phyloP scores from a whole-genome alignment of 2,329 filamentous ascomycete genomes.

The Aspergillus carbonarius region DNA sequence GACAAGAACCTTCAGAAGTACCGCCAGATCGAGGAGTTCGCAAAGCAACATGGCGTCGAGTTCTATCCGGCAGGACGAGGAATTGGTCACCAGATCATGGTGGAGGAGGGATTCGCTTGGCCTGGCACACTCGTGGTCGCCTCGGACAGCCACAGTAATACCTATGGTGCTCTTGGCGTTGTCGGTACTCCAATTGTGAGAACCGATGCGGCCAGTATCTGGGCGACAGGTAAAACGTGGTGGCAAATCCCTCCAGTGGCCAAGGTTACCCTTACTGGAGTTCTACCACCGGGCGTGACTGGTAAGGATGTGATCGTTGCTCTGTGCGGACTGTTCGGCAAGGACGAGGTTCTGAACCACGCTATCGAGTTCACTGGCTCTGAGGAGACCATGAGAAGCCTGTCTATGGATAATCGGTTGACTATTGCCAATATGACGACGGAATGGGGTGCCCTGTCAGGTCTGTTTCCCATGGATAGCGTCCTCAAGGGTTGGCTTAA shows the following conservation, averaged over 20 bases:
- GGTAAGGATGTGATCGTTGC: constrained; percentile 95
- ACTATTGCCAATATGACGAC: constrained; percentile 75
- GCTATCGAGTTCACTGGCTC: constrained; percentile 83
- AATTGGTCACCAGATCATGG: constrained; percentile 76
- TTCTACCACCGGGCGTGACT: constrained; percentile 74
- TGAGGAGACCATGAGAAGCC: constrained; percentile 70
- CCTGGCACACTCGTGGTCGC: constrained; percentile 81
- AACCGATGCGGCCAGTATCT: constrained; percentile 83
- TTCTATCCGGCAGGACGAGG: constrained; percentile 76
- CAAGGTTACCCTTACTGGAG: constrained; percentile 73
- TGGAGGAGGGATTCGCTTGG: constrained; percentile 83
- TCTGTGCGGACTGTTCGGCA: constrained; percentile 80
- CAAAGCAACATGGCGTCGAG: constrained; percentile 69
- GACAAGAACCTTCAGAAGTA: constrained; percentile 83
- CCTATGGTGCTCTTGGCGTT: constrained; percentile 77
- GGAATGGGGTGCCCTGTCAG: constrained; percentile 73
- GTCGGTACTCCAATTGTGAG: constrained; percentile 80
- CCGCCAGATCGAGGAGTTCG: constrained; percentile 76
- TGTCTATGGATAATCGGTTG: constrained; percentile 71
- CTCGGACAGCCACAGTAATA: constrained; percentile 68
- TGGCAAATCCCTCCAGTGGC: constrained; percentile 85
- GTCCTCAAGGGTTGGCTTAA: constrained; percentile 72
- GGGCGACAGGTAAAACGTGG: constrained; percentile 81
- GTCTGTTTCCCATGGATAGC: constrained; percentile 77
- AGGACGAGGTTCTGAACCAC: constrained; percentile 89